Base-by-base conservation (phyloP, 2,329 filamentous ascomycete genomes). In the Periconia sp. region DNA sequence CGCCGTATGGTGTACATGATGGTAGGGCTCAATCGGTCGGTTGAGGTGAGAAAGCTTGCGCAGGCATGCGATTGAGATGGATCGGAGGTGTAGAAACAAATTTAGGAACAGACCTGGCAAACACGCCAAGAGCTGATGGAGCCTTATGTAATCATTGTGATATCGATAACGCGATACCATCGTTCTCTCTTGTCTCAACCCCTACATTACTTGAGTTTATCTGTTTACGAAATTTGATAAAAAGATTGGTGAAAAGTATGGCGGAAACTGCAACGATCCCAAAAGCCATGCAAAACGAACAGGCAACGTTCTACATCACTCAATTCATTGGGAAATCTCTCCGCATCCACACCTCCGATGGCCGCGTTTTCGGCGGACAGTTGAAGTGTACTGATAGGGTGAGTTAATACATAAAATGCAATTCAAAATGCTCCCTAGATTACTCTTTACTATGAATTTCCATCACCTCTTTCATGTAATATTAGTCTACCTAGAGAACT, bases 381-480 rank as follows among this genome's bases (percentile, higher is more conserved):
- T 90, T 99, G 77, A 97, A 95, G 76, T 99, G 94, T 78, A 97
- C 92, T 30, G 94, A 99, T 78, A 86, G 89, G 55, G 92, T 95
- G 77, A 47, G 83, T 23, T 37, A 30, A 23, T 37, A 5, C 10
- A 37, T 14, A 37, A 5, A 27, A 27, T 27, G 23, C 23, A 8
- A 8, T 27, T 8, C 23, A 27, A 27, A 27, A 27, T 8, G 23
- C 23, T 27, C 8, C 23, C 23, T 27, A 27, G 23, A 27, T 3
- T 27, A 27, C 23, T 27, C 23, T 27, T 5, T 8, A 27, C 23
- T 27, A 27, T 27, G 5, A 27, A 3, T 3, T 27, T 27, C 3
- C 23, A 27, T 8, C 5, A 27, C 8, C 23, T 27, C 23, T 27
- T 27, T 27, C 14, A 18, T 5, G 10, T 10, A 41, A 10, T 41